Percentiles rank a stretch among this genome's conserved stretches.
Evolutionary conservation across 306 rosid species (phyloP).

Genomic region (Pyrus bretschneideri): DNA sequence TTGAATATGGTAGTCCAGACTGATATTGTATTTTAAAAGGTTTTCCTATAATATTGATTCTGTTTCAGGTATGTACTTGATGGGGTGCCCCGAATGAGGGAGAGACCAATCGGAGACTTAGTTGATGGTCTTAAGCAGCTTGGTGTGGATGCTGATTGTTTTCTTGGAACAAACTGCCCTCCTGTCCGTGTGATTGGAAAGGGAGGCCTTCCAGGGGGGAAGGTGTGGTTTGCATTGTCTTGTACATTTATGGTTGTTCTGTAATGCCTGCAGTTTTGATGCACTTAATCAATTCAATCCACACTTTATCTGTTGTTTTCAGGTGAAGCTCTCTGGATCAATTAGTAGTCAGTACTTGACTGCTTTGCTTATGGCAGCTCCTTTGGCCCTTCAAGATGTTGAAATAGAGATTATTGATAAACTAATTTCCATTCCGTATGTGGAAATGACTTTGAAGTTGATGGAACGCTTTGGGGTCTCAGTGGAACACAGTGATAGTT

Average conservation of each 20-base stretch:
- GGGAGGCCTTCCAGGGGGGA: constrained; percentile 99
- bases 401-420: constrained; percentile 91
- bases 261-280: neutral
- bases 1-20: neutral
- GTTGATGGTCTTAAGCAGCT: constrained; percentile 94
- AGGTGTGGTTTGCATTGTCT: constrained; percentile 43
- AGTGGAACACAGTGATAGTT: constrained; percentile 64
- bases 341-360: constrained; percentile 95
- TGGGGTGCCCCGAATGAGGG: constrained; percentile 99
- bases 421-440: constrained; percentile 90
- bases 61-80: constrained; percentile 82
- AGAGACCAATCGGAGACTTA: constrained; percentile 96
- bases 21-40: neutral
- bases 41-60: constrained; percentile 4
- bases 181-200: constrained; percentile 90
- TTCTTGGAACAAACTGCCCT: constrained; percentile 92
- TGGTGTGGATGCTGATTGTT: constrained; percentile 89
- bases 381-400: constrained; percentile 90
- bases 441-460: constrained; percentile 94
- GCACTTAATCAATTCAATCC: constrained; percentile 13
- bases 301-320: constrained; percentile 17
- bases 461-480: constrained; percentile 94
- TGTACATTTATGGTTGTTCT: neutral
- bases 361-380: constrained; percentile 97
- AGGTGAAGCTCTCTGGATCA: constrained; percentile 97